Base-by-base conservation (phyloP, 345 rosid genomes). In the Kernera saxatilis region DNA sequence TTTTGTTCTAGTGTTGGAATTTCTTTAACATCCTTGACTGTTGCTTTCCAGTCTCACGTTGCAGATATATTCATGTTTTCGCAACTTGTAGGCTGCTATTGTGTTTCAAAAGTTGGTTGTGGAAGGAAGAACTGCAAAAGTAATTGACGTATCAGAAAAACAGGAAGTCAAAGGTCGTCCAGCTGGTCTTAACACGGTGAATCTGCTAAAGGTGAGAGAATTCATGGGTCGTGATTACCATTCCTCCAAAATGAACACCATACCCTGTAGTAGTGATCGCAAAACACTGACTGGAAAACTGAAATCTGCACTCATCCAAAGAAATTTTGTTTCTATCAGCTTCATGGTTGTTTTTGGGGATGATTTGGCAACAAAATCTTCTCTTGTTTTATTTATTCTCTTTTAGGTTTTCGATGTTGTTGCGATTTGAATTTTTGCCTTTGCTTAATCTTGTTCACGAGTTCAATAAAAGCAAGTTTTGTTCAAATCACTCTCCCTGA, bases 91-190 rank as follows among this genome's bases (percentile, higher is more conserved):
- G 98, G 92, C 79, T 65, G 92, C 94, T 46, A 69, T 25, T 40
- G 88, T 93, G 92, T 88, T 88, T 64, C 96, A 87, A 65, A 87
- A 87, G 81, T 73, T 80, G 77, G 94, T 93, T 29, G 56, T 77
- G 45, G 85, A 85, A 63, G 96, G 90, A 74, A 87, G 92, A 69
- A 79, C 82, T 53, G 70, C 88, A 81, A 84, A 83, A 82, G 96
- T 91, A 14, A 77, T 81, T 70, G 86, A 82, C 23, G 80, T 86
- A 70, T 83, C 92, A 53, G 89, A 90, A 74, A 91, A 86, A 65
- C 90, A 81, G 81, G 98, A 91, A 80, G 85, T 54, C 49, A 89
- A 87, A 85, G 88, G 84, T 49, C 98, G 97, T 33, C 98, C 96
- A 72, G 50, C 79, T 62, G 97, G 98, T 73, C 91, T 91, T 50